Base-by-base conservation (phyloP, 2,329 filamentous ascomycete genomes). In the Colletotrichum godetiae region DNA sequence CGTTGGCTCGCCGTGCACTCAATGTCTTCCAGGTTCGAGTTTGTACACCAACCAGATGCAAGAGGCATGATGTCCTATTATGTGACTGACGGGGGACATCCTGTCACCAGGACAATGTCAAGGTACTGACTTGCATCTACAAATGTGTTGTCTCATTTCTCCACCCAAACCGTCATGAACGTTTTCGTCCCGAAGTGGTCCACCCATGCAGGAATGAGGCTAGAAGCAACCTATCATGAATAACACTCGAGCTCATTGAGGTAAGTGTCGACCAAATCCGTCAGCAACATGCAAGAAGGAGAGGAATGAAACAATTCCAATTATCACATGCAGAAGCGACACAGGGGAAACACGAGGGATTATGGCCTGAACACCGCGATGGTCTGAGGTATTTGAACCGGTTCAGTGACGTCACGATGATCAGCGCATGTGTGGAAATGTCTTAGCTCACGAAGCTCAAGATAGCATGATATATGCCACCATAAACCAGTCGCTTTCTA, bases 321-420 rank as follows among this genome's bases (percentile, higher is more conserved):
- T n/a, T 42, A 2, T 68, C 69, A 72, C 69, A 70, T 70, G 70
- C n/a, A 31, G 49, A 65, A 63, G 5, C 15, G 24, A 27, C 31
- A 73, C 37, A 11, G 5, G 19, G 8, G 33, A 15, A 31, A 13
- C 19, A 27, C 33, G 57, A 35, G 22, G 33, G 4, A 42, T 1
- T 42, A 42, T 46, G 52, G 52, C 4, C 33, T 33, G 24, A 57
- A 37, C 22, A 31, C n/a, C 42, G 19, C 13, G 5, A 70, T 59
- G 35, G 33, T 15, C 55, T 13, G 42, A 64, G 29, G 52, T 42
- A 12, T 55, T 35, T 11, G 15, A 37, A 29, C 59, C 15, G 10
- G 33, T 22, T 49, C 60, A 61, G 11, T 73, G 70, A 73, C 70
- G 67, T 73, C 70, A 73, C 15, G 8, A 70, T 73, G 70, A 70